Conservation (phyloP, 306 rosid species). For the Echinosophora koreensis region DNA sequence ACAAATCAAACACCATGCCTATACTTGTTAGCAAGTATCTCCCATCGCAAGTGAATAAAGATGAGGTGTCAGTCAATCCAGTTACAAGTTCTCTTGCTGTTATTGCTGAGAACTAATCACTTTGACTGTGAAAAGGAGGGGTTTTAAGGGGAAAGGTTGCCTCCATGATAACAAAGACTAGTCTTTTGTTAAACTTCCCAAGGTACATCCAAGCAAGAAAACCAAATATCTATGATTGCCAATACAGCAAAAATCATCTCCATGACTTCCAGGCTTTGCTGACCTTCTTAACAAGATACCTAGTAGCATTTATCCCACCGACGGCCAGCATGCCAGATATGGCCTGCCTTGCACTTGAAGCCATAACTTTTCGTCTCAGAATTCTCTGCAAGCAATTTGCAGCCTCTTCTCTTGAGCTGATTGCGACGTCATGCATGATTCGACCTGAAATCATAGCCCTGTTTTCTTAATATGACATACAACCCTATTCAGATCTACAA, state of each 20-base stretch:
- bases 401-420: slow-evolving; percentile 74
- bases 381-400: slow-evolving; percentile 74
- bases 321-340: slow-evolving; percentile 78
- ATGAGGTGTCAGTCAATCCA: too few species aligned
- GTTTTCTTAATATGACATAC: slow-evolving; percentile 29
- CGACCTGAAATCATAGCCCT: slow-evolving; percentile 60
- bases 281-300: slow-evolving; percentile 72
- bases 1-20: too few species aligned
- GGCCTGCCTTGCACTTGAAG: slow-evolving; percentile 93
- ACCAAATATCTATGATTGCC: not conserved
- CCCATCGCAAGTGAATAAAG: not conserved
- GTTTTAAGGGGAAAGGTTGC: slow-evolving; percentile 9
- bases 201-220: slow-evolving; percentile 19
- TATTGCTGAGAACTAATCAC: not conserved
- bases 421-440: slow-evolving; percentile 47
- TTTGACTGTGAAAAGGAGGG: not conserved
- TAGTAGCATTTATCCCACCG: slow-evolving; percentile 74
- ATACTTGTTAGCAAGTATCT: slow-evolving; percentile 13
- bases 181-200: slow-evolving; percentile 29
- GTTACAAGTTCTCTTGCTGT: slow-evolving; percentile 10
- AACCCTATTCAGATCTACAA: slow-evolving; percentile 32
- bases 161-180: not conserved
- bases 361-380: slow-evolving; percentile 76
- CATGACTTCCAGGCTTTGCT: slow-evolving; percentile 87
- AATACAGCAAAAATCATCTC: slow-evolving; percentile 48